Base-by-base conservation (phyloP, 352 stramenopile species). In the Aphanomyces astaci region DNA sequence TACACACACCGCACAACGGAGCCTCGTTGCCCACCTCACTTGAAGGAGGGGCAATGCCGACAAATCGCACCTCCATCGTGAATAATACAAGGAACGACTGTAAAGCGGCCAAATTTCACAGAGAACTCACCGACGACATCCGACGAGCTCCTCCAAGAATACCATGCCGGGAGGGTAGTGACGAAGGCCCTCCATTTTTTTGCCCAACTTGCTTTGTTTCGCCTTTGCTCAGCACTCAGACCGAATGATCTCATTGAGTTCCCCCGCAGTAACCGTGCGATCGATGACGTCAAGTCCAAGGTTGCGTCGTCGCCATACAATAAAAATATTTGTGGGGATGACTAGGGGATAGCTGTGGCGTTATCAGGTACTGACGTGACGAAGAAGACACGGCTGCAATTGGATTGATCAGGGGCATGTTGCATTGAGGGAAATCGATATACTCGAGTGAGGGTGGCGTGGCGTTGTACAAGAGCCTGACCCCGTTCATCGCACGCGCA, bases 311-410 rank as follows among this genome's bases (percentile, higher is more conserved):
- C n/a, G n/a, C n/a, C n/a, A n/a, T n/a, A n/a, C n/a, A n/a, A n/a
- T 92, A 55, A 92, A 92, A 75, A 92, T 95, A 80, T 51, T 90
- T 53, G 87, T 86, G 2, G 87, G 87, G 32, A 94, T 94, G 86
- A 81, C 83, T 4, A 86, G 86, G 60, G 87, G 87, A 32, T 80
- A 94, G 22, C n/a, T n/a, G n/a, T n/a, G n/a, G n/a, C n/a, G n/a
- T n/a, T n/a, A n/a, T n/a, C n/a, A n/a, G n/a, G n/a, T n/a, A n/a
- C n/a, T n/a, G n/a, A n/a, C n/a, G n/a, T n/a, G n/a, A 83, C 92
- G 59, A 91, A 84, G 64, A 96, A 96, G 78, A 94, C 86, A 32
- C 82, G 87, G 1, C 67, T 96, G 64, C 87, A 96, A 68, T 76
- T 96, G 25, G 87, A 96, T 74, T 72, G 72, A 60, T 96, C 78